Conservation (phyloP, 495 filamentous ascomycete genomes). For the Talaromyces wortmannii region DNA sequence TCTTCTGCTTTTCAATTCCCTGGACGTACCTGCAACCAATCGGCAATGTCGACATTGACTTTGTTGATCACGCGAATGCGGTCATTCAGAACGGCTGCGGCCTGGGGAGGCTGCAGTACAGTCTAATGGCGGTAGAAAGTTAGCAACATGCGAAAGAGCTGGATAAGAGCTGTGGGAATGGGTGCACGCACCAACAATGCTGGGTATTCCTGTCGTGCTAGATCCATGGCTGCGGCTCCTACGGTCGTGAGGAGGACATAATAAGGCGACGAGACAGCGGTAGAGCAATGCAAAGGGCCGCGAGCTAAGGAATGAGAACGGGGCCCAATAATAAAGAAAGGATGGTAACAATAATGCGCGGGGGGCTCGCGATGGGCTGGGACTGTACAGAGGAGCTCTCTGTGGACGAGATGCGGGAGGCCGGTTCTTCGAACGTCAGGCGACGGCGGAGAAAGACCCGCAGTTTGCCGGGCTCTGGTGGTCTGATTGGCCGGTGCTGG, state of each 20-base stretch:
- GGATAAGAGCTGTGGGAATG: constrained; percentile 9
- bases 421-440: neutral
- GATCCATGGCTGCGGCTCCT: constrained; percentile 53
- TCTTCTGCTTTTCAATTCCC: neutral
- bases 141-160: neutral
- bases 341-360: too few species aligned
- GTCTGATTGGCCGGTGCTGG: neutral
- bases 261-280: constrained; percentile 10
- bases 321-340: neutral
- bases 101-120: constrained; percentile 76
- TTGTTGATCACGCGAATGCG: constrained; percentile 80
- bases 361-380: neutral
- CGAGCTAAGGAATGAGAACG: neutral
- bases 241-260: constrained; percentile 31
- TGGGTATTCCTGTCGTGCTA: constrained; percentile 90
- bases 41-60: constrained; percentile 87
- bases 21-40: constrained; percentile 84
- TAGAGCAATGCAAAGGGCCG: neutral
- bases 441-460: neutral
- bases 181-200: constrained; percentile 95
- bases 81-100: constrained; percentile 77
- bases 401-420: neutral
- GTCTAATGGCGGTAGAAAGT: constrained; percentile 43
- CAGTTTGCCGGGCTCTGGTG: neutral
- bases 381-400: neutral